Conservation (phyloP, 192 early-diverging fungal species). For the Piromyces sp. region DNA sequence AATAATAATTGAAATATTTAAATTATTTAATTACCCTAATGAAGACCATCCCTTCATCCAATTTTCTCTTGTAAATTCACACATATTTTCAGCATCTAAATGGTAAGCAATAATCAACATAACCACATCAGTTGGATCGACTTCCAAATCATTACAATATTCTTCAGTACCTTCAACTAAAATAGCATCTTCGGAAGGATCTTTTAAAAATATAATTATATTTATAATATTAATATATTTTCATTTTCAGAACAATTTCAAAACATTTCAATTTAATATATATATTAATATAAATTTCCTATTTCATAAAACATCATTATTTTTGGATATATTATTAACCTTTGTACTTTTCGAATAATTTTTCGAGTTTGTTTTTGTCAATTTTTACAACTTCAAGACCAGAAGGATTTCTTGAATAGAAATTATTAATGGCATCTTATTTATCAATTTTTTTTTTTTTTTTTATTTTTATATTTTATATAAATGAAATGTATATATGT, state of each 20-base stretch:
- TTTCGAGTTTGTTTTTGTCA: neutral
- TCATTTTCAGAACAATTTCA: no score
- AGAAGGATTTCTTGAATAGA: neutral
- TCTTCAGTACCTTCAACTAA: slow-evolving; percentile 51
- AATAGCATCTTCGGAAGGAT: slow-evolving; percentile 44
- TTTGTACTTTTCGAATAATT: neutral
- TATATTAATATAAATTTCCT: no score
- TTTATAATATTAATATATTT: no score
- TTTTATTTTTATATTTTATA: no score
- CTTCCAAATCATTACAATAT: slow-evolving; percentile 46
- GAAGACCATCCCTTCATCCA: slow-evolving; percentile 58
- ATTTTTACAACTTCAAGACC: neutral
- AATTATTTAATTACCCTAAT: slow-evolving; percentile 25
- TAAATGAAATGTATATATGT: no score
- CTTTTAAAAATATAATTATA: no score
- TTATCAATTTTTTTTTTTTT: no score
- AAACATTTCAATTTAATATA: no score
- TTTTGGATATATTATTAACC: neutral
- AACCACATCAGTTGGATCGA: slow-evolving; percentile 56
- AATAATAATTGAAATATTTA: no score
- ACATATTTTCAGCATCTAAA: slow-evolving; percentile 48
- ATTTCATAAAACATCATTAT: no score
- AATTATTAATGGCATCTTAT: neutral
- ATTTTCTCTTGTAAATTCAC: slow-evolving; percentile 49
- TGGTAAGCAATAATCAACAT: slow-evolving; percentile 53